phyloP scores from a whole-genome alignment of 179 eudicot species.

The Silene coronaria region DNA sequence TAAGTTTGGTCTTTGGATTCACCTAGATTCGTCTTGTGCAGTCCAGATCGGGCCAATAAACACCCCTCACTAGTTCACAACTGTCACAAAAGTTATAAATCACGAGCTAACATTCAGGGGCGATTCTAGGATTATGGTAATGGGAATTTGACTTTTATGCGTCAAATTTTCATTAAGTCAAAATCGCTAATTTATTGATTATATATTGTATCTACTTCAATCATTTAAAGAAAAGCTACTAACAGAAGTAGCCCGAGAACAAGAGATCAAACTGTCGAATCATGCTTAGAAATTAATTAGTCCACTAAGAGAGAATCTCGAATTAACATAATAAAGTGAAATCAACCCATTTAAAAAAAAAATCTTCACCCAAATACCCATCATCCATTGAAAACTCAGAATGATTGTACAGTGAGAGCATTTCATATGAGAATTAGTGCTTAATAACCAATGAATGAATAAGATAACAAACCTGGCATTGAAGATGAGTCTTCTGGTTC shows the following conservation, averaged over 20 bases:
- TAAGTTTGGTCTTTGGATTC: too few species aligned
- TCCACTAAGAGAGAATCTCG: background rate
- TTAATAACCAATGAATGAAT: conserved; percentile 8
- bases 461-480: conserved; percentile 44
- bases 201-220: too few species aligned
- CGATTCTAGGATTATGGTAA: too few species aligned
- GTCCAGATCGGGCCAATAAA: too few species aligned
- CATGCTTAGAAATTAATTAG: background rate
- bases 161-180: too few species aligned
- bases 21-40: too few species aligned
- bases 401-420: background rate
- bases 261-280: background rate
- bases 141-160: too few species aligned
- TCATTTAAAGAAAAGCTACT: too few species aligned
- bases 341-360: background rate
- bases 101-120: too few species aligned
- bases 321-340: background rate
- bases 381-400: background rate
- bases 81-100: too few species aligned
- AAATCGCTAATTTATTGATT: too few species aligned
- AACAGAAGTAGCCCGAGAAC: background rate
- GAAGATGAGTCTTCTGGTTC: conserved; percentile 46
- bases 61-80: too few species aligned
- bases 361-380: background rate
- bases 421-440: background rate